Conservation (phyloP, 1,284 basidiomycete genomes). For the Malassezia slooffiae region DNA sequence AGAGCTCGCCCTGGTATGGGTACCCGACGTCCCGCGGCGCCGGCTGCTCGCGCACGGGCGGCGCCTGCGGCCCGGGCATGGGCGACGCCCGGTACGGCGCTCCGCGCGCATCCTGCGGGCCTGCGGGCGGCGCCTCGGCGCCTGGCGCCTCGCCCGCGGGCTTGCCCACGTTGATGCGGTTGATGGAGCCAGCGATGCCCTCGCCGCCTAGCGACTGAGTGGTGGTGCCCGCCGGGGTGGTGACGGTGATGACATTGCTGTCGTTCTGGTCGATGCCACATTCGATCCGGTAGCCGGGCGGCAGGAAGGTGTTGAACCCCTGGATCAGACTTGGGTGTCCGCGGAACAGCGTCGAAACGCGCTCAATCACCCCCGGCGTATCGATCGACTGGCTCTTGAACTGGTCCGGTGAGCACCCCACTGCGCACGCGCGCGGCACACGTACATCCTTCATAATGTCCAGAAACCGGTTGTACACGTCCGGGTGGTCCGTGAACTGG, state of each 20-base stretch:
- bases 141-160: conserved; percentile 4
- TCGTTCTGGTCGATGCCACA: conserved; percentile 56
- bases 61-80: background rate
- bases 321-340: conserved; percentile 88
- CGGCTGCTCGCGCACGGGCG: background rate
- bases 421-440: conserved; percentile 12
- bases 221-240: conserved; percentile 71
- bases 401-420: too few species aligned
- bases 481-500: conserved; percentile 76
- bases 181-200: conserved; percentile 37
- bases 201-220: conserved; percentile 52
- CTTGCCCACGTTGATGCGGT: conserved; percentile 33
- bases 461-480: conserved; percentile 92
- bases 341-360: conserved; percentile 87
- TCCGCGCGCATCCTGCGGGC: background rate
- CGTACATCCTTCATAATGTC: conserved; percentile 90
- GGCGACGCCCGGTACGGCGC: background rate
- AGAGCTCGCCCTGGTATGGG: too few species aligned
- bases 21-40: too few species aligned
- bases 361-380: conserved; percentile 94
- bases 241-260: conserved; percentile 79
- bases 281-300: conserved; percentile 91
- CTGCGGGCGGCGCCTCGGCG: background rate
- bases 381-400: conserved; percentile 58
- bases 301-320: conserved; percentile 98